These are phyloP conservation scores for Chlorella ohadii DNA, from an alignment of 139 green algal species.

Conservation along the genomic window DNA sequence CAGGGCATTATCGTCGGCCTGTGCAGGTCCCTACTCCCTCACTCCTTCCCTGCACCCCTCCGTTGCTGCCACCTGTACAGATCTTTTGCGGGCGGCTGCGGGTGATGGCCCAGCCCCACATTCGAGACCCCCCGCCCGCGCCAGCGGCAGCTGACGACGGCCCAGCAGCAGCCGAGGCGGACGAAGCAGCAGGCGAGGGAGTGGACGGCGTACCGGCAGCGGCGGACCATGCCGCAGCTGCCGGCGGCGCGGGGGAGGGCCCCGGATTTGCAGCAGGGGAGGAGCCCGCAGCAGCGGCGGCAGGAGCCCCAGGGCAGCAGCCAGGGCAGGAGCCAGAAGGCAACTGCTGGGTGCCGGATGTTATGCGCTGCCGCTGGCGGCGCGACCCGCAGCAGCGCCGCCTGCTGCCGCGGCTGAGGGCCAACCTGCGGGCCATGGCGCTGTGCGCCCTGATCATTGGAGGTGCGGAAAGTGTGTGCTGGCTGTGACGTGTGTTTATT, in stretches of 20 bases:
- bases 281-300: conserved; percentile 6
- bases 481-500: too few species aligned
- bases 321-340: conserved; percentile 10
- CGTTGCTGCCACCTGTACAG: conserved; percentile 34
- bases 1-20: too few species aligned
- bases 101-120: conserved; percentile 69
- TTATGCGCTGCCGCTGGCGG: conserved; percentile 79
- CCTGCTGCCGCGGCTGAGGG: conserved; percentile 64
- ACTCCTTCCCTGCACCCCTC: neutral
- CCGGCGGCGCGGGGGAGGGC: too few species aligned
- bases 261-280: neutral
- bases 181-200: neutral
- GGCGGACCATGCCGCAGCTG: neutral
- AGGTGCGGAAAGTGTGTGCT: conserved; percentile 8
- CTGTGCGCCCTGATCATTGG: conserved; percentile 56
- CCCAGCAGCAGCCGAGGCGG: neutral
- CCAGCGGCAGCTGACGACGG: neutral
- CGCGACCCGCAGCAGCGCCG: conserved; percentile 50
- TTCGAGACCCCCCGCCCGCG: conserved; percentile 46
- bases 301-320: conserved; percentile 10
- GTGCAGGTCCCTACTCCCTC: neutral
- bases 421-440: conserved; percentile 69
- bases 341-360: conserved; percentile 64
- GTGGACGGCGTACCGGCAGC: conserved; percentile 5
- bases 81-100: conserved; percentile 79